Evolutionary conservation across 2,329 filamentous ascomycete genomes (phyloP).

Genomic region (Chaetothyriales sp.): DNA sequence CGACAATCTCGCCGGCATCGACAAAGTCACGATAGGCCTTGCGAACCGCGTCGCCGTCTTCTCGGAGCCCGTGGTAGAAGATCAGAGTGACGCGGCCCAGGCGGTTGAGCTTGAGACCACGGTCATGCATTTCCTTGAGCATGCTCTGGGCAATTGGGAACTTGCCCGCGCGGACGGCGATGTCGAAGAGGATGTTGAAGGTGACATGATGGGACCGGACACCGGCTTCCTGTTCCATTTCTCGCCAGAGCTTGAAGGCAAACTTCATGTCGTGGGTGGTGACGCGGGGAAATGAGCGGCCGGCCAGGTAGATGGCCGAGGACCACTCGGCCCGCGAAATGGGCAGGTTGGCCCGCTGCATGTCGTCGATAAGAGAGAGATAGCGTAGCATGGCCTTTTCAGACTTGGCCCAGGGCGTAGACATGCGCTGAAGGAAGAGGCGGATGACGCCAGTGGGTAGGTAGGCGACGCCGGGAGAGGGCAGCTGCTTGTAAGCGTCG

Average conservation of each 20-base stretch:
- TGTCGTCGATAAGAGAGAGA: slow-evolving; percentile 69
- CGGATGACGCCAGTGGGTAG: slow-evolving; percentile 42
- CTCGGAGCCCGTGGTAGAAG: slow-evolving; percentile 64
- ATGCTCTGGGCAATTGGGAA: slow-evolving; percentile 74
- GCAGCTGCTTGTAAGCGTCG: slow-evolving; percentile 39
- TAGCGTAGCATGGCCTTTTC: slow-evolving; percentile 62
- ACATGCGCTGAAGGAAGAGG: slow-evolving; percentile 53
- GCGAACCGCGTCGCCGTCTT: slow-evolving; percentile 60
- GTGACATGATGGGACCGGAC: slow-evolving; percentile 61
- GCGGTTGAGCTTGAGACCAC: slow-evolving; percentile 57
- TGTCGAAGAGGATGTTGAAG: slow-evolving; percentile 85
- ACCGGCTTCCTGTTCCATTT: slow-evolving; percentile 67
- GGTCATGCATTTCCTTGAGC: slow-evolving; percentile 61
- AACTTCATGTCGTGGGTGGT: slow-evolving; percentile 42
- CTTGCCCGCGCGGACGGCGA: slow-evolving; percentile 73
- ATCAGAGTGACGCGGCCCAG: slow-evolving; percentile 73
- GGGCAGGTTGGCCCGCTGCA: slow-evolving; percentile 58
- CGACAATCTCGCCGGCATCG: slow-evolving; percentile 72
- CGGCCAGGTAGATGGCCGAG: slow-evolving; percentile 64
- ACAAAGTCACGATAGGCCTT: slow-evolving; percentile 71
- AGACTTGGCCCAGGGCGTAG: slow-evolving; percentile 44
- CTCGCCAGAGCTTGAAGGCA: slow-evolving; percentile 66
- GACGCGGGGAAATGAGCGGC: slow-evolving; percentile 47
- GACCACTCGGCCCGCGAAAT: slow-evolving; percentile 66
- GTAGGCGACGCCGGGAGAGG: slow-evolving; percentile 39